Evolutionary conservation across 345 rosid genomes (phyloP).

Genomic region (Populus deltoides): DNA sequence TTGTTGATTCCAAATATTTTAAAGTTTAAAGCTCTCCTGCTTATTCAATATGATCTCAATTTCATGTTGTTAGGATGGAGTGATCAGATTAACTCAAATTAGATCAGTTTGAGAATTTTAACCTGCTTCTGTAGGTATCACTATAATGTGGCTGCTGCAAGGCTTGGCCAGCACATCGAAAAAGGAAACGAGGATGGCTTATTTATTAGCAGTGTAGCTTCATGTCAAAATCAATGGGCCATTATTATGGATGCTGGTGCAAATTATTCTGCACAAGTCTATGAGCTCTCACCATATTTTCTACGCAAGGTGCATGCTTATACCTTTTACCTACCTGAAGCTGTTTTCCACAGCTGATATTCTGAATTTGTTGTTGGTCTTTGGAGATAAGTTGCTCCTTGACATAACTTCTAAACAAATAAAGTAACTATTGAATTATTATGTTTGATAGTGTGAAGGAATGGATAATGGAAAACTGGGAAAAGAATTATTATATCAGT

Average conservation of each 20-base stretch:
- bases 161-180: conserved; percentile 78
- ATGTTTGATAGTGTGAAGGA: conserved; percentile 45
- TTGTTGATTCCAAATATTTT: background rate
- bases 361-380: background rate
- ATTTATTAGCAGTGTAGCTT: conserved; percentile 84
- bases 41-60: background rate
- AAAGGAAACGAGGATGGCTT: conserved; percentile 96
- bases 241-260: conserved; percentile 97
- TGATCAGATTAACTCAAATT: background rate
- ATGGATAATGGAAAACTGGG: conserved; percentile 99
- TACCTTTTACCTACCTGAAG: background rate
- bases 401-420: background rate
- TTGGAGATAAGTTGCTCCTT: background rate
- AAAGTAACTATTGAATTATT: background rate
- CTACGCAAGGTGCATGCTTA: conserved; percentile 65
- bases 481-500: conserved; percentile 82
- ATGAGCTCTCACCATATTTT: conserved; percentile 75
- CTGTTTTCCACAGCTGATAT: background rate
- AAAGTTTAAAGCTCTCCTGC: background rate
- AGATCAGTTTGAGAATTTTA: background rate
- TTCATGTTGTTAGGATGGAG: background rate
- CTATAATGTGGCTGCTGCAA: conserved; percentile 80
- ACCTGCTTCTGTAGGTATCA: conserved; percentile 61
- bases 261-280: conserved; percentile 80
- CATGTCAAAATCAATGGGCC: conserved; percentile 95